Evolutionary conservation across 2,329 filamentous ascomycete species (phyloP).

Genomic region (Verticillium dahliae): DNA sequence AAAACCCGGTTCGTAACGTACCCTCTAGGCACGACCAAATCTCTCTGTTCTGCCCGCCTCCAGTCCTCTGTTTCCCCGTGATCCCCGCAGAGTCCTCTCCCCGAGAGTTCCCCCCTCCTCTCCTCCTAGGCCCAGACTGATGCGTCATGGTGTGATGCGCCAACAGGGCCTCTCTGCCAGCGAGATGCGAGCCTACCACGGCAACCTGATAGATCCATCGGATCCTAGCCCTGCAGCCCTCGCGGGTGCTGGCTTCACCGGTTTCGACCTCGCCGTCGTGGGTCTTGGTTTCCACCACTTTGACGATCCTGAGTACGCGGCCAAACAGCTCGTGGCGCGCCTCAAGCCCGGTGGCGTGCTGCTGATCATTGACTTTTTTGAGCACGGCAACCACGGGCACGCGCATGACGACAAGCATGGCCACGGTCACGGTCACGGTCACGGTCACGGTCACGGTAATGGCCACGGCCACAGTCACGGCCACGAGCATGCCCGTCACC

Average conservation of each 20-base stretch:
- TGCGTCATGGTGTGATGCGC: too few species aligned
- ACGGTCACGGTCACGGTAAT: constrained; percentile 17
- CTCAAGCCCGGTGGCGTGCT: constrained; percentile 60
- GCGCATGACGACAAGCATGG: constrained; percentile 12
- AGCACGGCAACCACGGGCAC: constrained; percentile 30
- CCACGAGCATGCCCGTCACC: background rate
- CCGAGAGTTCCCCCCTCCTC: background rate
- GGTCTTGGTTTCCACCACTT: constrained; percentile 64
- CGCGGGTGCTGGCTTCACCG: constrained; percentile 53
- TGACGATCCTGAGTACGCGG: constrained; percentile 53
- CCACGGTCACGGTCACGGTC: constrained; percentile 13
- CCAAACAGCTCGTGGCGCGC: constrained; percentile 51
- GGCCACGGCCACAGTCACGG: constrained; percentile 2
- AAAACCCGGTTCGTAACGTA: constrained; percentile 37
- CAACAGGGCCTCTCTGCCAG: constrained; percentile 37
- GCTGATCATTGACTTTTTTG: constrained; percentile 61
- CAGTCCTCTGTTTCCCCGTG: background rate
- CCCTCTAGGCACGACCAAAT: background rate
- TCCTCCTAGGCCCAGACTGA: background rate
- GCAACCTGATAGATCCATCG: constrained; percentile 45
- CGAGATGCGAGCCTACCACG: constrained; percentile 51
- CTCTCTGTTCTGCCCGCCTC: background rate
- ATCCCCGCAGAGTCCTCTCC: background rate
- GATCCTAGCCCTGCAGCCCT: constrained; percentile 48
- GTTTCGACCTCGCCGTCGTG: constrained; percentile 62